phyloP scores from a whole-genome alignment of 2,329 filamentous ascomycete genomes.

The Calonectria leucothoes region DNA sequence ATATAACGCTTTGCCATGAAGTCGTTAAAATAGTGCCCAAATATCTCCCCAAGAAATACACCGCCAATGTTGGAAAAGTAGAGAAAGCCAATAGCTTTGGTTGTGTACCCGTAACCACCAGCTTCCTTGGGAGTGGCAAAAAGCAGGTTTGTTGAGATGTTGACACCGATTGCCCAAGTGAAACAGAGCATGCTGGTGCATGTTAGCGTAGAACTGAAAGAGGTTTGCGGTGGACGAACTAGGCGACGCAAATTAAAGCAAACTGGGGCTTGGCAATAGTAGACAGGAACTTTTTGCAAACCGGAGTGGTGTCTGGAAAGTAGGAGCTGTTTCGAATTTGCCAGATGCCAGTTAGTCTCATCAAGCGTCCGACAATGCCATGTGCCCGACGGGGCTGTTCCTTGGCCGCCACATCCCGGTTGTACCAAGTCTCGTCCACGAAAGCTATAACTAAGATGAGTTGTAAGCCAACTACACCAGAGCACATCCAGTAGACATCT shows the following conservation, averaged over 20 bases:
- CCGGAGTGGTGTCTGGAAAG: neutral
- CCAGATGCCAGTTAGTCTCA: neutral
- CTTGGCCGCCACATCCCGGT: neutral
- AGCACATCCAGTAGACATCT: slow-evolving; percentile 5
- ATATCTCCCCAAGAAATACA: slow-evolving; percentile 62
- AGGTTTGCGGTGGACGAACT: neutral
- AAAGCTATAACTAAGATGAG: neutral
- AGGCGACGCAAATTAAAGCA: neutral
- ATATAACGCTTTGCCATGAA: slow-evolving; percentile 57
- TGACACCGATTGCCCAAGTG: slow-evolving; percentile 65
- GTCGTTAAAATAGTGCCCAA: slow-evolving; percentile 68
- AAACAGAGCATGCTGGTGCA: slow-evolving; percentile 45
- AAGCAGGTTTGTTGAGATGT: slow-evolving; percentile 65
- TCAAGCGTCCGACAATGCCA: neutral
- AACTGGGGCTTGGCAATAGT: neutral
- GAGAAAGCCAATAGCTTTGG: slow-evolving; percentile 63
- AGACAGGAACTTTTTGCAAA: neutral
- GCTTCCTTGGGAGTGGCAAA: slow-evolving; percentile 43
- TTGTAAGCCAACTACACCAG: neutral
- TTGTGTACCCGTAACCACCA: slow-evolving; percentile 61
- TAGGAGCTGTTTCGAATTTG: slow-evolving; percentile 26
- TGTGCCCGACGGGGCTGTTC: neutral
- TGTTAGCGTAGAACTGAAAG: neutral
- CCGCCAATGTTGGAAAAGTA: slow-evolving; percentile 69
- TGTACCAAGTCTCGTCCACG: slow-evolving; percentile 10